These are phyloP conservation scores for Aspergillus brasiliensis DNA, from an alignment of 2,329 filamentous ascomycete species.

Conservation along the genomic window DNA sequence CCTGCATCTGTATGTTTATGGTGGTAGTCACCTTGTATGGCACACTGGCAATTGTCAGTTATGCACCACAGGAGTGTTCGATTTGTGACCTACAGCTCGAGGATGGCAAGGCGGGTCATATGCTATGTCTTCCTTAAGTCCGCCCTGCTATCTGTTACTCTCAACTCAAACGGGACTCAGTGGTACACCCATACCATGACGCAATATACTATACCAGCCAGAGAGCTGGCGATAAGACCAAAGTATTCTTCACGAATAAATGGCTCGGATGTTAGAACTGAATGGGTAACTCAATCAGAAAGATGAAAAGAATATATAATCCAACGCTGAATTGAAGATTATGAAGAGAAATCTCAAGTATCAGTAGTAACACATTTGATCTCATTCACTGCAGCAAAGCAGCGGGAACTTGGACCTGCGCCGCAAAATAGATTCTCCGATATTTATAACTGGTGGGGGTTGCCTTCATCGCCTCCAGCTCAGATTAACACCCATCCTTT, in stretches of 20 bases:
- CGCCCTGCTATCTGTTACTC: conserved; percentile 28
- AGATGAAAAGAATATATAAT: neutral
- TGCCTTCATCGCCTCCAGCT: conserved; percentile 20
- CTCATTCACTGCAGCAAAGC: conserved; percentile 1
- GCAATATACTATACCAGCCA: conserved; percentile 16
- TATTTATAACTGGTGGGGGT: conserved; percentile 31
- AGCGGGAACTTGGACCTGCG: conserved; percentile 19
- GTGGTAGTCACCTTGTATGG: conserved; percentile 73
- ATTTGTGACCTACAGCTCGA: conserved; percentile 65
- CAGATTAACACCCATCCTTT: conserved; percentile 12
- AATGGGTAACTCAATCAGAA: too few species aligned
- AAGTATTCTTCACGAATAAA: neutral
- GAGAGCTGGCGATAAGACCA: neutral
- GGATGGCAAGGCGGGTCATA: conserved; percentile 82
- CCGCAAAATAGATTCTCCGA: conserved; percentile 45
- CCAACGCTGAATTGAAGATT: too few species aligned
- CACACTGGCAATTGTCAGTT: conserved; percentile 62
- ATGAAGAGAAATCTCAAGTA: too few species aligned
- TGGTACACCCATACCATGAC: conserved; percentile 30
- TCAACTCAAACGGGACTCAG: neutral
- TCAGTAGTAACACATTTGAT: too few species aligned
- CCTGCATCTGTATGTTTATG: neutral
- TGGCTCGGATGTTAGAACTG: neutral
- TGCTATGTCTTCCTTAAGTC: conserved; percentile 69
- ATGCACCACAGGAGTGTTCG: neutral